Base-by-base conservation (phyloP, 2,329 filamentous ascomycete species). In the Ceratocystis eucalypticola region DNA sequence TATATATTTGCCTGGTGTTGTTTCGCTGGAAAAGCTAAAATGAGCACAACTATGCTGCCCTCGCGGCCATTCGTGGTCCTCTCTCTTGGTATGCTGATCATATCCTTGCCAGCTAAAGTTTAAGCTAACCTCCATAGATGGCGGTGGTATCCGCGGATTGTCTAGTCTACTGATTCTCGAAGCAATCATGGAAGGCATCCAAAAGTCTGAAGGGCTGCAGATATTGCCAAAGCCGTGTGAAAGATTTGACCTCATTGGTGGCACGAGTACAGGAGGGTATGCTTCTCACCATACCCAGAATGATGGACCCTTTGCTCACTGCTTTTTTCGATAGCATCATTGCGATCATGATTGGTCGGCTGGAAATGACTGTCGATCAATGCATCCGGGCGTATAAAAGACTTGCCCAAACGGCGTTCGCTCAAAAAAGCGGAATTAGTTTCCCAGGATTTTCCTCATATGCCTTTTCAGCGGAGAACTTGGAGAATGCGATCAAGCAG, bases 211-310 rank as follows among this genome's bases (percentile, higher is more conserved):
- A 17, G 64, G 68, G 8, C 69, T 71, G 3, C 28, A 64, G 20
- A 41, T 70, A n/a, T 30, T 69, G 3, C 72, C 71, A 5, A 69
- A 53, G 48, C 72, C 72, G 28, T 71, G 71, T 61, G 71, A 74
- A 30, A 65, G 69, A 33, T 74, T 73, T 65, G 69, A 74, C 25
- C 65, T 74, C n/a, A 72, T 74, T 57, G 72, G 72, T 50, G 72
- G 72, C n/a, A 74, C 72, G 22, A 72, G 72, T 61, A 73, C 72
- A 1, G 71, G 72, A 55, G 71, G 71, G 71, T 72, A 64, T 30
- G 66, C 46, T 7, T 15, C 33, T 37, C 33, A 10, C 25, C 8
- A 1, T 41, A 33, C 7, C 65, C 28, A 20, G 2, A 75, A 48
- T 48, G 20, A 48, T 4, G 7, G 33, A 17, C 20, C 48, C 20